Percentiles rank a stretch among this genome's conserved stretches.
Conservation (phyloP, 306 rosid genomes). For the Prunus dulcis region DNA sequence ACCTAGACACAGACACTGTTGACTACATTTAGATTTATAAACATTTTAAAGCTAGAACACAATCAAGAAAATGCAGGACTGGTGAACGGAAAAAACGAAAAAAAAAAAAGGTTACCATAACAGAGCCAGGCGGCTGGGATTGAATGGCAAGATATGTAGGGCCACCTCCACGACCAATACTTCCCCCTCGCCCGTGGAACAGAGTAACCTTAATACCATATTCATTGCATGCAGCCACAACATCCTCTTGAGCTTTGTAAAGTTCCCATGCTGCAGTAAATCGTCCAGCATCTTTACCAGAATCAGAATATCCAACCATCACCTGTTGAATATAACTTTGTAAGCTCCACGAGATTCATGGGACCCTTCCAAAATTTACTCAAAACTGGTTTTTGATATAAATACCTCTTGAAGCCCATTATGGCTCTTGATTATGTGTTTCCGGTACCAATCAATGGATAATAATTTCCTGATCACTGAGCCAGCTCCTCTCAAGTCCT, state of each 20-base stretch:
- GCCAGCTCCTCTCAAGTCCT: slow-evolving; percentile 90
- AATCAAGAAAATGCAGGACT: not conserved
- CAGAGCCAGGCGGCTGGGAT: slow-evolving; percentile 97
- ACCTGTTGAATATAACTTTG: slow-evolving; percentile 52
- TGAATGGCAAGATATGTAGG: slow-evolving; percentile 96
- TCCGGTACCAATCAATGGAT: slow-evolving; percentile 84
- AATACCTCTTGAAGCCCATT: slow-evolving; percentile 88
- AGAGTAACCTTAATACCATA: slow-evolving; percentile 82
- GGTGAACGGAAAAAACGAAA: not conserved
- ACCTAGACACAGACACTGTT: not conserved
- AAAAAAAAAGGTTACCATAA: slow-evolving; percentile 52
- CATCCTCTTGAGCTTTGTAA: slow-evolving; percentile 98
- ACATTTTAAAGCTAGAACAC: not conserved
- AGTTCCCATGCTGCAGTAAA: slow-evolving; percentile 97
- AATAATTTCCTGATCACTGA: slow-evolving; percentile 71
- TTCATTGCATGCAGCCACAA: slow-evolving; percentile 85
- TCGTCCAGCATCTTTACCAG: slow-evolving; percentile 98
- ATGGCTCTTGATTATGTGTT: slow-evolving; percentile 74
- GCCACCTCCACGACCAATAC: slow-evolving; percentile 98
- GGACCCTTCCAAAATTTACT: not conserved
- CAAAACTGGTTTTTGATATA: not conserved
- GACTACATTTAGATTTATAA: not conserved
- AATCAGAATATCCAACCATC: slow-evolving; percentile 97
- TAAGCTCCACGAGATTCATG: slow-evolving; percentile 19
- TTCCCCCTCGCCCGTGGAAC: slow-evolving; percentile 96